Conservation (phyloP, 192 early-diverging fungal species). For the Umbelopsis sp. region DNA sequence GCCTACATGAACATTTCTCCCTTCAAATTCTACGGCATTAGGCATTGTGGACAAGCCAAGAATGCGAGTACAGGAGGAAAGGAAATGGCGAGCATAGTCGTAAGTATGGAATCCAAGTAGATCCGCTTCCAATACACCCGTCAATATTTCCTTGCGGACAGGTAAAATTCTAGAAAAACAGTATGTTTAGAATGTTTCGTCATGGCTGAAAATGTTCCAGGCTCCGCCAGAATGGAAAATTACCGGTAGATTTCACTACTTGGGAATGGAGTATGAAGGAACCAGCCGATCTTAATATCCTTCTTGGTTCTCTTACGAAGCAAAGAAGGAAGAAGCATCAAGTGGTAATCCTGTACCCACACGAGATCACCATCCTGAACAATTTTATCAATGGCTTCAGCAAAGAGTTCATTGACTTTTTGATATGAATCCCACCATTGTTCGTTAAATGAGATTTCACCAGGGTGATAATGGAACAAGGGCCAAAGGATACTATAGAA, state of each 20-base stretch:
- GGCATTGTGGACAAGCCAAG: conserved; percentile 92
- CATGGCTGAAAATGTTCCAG: conserved; percentile 15
- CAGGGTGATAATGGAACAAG: conserved; percentile 99
- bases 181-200: neutral
- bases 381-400: conserved; percentile 83
- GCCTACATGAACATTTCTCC: conserved; percentile 91
- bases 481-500: conserved; percentile 92
- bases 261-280: conserved; percentile 98
- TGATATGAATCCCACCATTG: conserved; percentile 95
- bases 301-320: conserved; percentile 71
- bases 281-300: conserved; percentile 96
- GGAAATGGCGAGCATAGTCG: conserved; percentile 98
- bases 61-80: conserved; percentile 96
- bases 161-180: conserved; percentile 75
- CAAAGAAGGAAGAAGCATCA: conserved; percentile 94
- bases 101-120: conserved; percentile 99
- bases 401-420: conserved; percentile 90
- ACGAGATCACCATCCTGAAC: conserved; percentile 88
- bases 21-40: conserved; percentile 92
- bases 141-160: conserved; percentile 89
- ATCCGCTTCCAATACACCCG: conserved; percentile 90
- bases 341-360: conserved; percentile 96
- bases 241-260: conserved; percentile 94
- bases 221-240: conserved; percentile 16
- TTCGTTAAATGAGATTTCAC: conserved; percentile 96